Percentiles rank a stretch among this genome's conserved stretches.
Evolutionary conservation across 2,329 filamentous ascomycete genomes (phyloP).

Genomic region (Ophiostoma pallidulum): DNA sequence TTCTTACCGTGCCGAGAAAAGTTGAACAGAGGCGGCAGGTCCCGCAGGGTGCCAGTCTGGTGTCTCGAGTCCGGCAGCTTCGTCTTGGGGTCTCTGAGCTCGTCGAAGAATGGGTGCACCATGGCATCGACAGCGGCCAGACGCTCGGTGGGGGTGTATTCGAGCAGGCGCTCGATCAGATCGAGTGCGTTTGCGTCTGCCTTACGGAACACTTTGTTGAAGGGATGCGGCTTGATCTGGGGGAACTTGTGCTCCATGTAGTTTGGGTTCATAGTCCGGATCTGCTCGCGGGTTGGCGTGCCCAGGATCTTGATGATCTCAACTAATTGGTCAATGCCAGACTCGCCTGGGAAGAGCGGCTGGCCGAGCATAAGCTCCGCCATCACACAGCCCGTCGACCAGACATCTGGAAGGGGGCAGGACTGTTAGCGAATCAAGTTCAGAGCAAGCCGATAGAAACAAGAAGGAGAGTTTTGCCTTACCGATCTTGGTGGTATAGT

Average conservation of each 20-base stretch:
- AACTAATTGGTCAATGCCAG: constrained; percentile 94
- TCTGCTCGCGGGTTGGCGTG: constrained; percentile 93
- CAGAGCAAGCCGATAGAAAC: neutral
- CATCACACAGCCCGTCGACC: constrained; percentile 99
- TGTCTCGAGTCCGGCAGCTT: constrained; percentile 91
- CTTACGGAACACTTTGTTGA: constrained; percentile 98
- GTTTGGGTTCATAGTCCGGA: constrained; percentile 99
- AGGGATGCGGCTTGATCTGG: constrained; percentile 98
- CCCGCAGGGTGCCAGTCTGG: constrained; percentile 66
- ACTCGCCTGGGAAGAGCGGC: constrained; percentile 94
- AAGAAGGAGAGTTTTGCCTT: constrained; percentile 28
- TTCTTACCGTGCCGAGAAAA: constrained; percentile 83
- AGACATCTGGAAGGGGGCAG: constrained; percentile 62
- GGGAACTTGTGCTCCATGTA: constrained; percentile 99
- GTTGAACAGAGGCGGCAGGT: constrained; percentile 82
- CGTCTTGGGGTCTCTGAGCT: constrained; percentile 83
- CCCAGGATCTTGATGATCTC: constrained; percentile 99
- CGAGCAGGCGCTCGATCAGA: constrained; percentile 82
- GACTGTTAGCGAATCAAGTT: neutral
- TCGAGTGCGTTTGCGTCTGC: constrained; percentile 89
- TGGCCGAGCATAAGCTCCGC: constrained; percentile 98
- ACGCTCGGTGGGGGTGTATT: constrained; percentile 96
- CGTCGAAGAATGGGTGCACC: constrained; percentile 98
- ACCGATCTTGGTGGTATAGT: constrained; percentile 99
- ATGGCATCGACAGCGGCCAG: constrained; percentile 90